Conservation (phyloP, 2,329 filamentous ascomycete genomes). For the Diplodia corticola region DNA sequence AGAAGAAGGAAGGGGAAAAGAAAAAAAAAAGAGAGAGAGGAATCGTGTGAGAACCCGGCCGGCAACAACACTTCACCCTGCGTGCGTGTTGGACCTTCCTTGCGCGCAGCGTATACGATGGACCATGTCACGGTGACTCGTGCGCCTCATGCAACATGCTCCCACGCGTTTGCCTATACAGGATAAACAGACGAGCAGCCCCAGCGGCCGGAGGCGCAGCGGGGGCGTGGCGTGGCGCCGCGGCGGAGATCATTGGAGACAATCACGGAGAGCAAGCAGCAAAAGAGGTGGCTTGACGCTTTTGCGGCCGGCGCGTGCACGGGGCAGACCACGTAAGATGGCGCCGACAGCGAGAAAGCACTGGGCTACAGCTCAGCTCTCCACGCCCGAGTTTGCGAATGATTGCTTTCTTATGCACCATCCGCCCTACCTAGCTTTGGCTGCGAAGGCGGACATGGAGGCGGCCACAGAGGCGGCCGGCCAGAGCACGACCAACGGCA, state of each 20-base stretch:
- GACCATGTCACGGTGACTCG: constrained; percentile 9
- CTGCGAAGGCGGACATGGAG: neutral
- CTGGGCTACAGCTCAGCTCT: neutral
- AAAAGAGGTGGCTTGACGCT: neutral
- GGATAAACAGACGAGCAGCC: neutral
- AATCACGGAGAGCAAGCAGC: neutral
- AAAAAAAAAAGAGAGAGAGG: too few species aligned
- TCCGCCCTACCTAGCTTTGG: neutral
- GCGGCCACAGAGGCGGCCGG: too few species aligned
- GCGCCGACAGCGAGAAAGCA: neutral
- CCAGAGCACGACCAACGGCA: too few species aligned
- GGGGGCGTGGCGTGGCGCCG: neutral
- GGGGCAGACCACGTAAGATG: neutral
- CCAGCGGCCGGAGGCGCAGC: neutral
- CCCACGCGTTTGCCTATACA: neutral
- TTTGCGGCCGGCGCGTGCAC: neutral
- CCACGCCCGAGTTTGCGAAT: constrained; percentile 2
- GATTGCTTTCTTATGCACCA: constrained; percentile 8
- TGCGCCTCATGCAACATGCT: constrained; percentile 14
- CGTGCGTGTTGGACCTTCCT: neutral
- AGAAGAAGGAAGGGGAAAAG: too few species aligned
- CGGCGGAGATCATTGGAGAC: neutral
- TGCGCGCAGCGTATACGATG: neutral
- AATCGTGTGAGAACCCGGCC: too few species aligned
- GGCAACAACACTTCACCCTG: too few species aligned